Conservation (phyloP, 108 stramenopile genomes). For the Aureococcus anophagefferens region DNA sequence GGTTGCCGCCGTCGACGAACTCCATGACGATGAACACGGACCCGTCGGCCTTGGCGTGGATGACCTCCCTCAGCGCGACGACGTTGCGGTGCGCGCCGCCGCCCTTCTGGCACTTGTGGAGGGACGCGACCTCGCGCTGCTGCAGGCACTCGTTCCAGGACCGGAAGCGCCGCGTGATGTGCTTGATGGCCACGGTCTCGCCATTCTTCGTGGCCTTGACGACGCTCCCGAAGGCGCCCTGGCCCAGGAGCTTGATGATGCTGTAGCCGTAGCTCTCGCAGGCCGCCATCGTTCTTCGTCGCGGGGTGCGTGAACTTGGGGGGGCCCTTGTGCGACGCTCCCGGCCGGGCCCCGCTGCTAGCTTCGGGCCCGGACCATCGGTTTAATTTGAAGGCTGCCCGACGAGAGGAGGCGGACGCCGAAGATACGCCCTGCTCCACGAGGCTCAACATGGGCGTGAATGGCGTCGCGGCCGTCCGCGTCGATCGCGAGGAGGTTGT, state of each 20-base stretch:
- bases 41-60: conserved; percentile 9
- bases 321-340: too few relatives aligned
- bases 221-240: conserved; percentile 6
- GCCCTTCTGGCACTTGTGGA: background rate
- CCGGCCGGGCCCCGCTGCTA: too few relatives aligned
- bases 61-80: conserved; percentile 11
- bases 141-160: conserved; percentile 12
- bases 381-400: too few relatives aligned
- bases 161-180: conserved; percentile 3
- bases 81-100: conserved; percentile 14
- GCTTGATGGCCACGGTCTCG: background rate
- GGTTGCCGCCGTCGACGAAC: background rate
- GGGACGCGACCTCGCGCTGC: conserved; percentile 14
- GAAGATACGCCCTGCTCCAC: too few relatives aligned
- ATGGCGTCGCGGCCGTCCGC: too few relatives aligned
- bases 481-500: too few relatives aligned
- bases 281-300: background rate
- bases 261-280: conserved; percentile 2
- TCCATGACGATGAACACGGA: background rate
- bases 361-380: too few relatives aligned
- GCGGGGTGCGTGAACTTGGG: too few relatives aligned
- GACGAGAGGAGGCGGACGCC: too few relatives aligned
- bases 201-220: background rate
- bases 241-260: background rate
- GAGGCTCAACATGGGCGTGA: too few relatives aligned